Percentiles rank a stretch among this genome's conserved stretches.
phyloP scores from a whole-genome alignment of 2,329 filamentous ascomycete species.

The Botrytis squamosa region DNA sequence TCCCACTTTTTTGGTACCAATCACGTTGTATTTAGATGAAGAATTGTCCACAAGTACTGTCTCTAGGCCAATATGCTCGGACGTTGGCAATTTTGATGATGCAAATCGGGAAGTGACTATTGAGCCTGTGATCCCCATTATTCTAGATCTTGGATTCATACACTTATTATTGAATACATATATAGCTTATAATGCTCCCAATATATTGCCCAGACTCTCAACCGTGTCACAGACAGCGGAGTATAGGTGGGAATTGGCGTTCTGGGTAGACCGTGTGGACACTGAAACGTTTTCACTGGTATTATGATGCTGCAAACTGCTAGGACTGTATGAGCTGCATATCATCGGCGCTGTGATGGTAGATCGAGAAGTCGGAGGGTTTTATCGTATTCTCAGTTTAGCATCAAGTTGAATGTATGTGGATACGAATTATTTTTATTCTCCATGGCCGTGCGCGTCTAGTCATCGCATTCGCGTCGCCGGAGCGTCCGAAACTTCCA shows the following conservation, averaged over 20 bases:
- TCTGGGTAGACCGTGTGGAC: background rate
- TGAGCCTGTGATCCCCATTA: background rate
- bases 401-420: background rate
- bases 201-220: background rate
- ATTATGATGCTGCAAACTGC: background rate
- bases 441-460: background rate
- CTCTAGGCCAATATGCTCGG: background rate
- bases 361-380: background rate
- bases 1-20: background rate
- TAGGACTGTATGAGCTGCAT: too few relatives aligned
- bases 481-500: background rate
- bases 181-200: background rate
- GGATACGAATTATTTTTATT: background rate
- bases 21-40: background rate
- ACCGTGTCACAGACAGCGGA: background rate
- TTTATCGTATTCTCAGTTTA: background rate
- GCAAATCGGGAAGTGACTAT: background rate
- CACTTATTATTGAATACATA: background rate
- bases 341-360: background rate
- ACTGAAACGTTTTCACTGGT: background rate
- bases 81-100: background rate
- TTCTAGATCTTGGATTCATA: background rate
- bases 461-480: background rate
- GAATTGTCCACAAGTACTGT: background rate
- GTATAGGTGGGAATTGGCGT: background rate